Base-by-base conservation (phyloP, 2,329 filamentous ascomycete genomes). In the Harringtonia aguacate region DNA sequence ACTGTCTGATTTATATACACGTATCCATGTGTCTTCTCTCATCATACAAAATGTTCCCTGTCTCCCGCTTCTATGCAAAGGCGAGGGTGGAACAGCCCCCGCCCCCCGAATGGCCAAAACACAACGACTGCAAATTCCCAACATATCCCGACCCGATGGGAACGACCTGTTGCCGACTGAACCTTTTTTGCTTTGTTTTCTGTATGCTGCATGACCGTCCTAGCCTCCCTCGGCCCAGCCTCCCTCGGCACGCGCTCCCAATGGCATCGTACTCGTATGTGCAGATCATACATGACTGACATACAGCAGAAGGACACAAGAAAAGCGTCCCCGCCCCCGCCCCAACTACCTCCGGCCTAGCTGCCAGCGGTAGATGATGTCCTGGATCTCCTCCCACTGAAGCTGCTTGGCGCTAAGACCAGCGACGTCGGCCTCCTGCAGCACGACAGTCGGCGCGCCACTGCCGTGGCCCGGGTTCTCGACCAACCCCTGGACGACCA, bases 361-460 rank as follows among this genome's bases (percentile, higher is more conserved):
- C 55, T 86, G 81, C 86, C 89, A 95, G 58, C 75, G 73, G 36
- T 81, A 77, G 55, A 97, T 92, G 44, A 83, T 73, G 46, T 88
- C 81, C 67, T 97, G 88, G 36, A 97, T 90, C 62, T 94, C 84
- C 42, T 84, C 82, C 89, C 92, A 97, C 22, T 72, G 72, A 61
- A 94, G 77, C 28, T 79, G 68, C 53, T 77, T 82, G 51, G 78
- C 72, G 56, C 71, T 79, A 24, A 82, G 70, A 1, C 81, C 81
- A 44, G 82, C 77, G 52, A 84, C 73, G 58, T 89, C 79, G 21
- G 87, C 87, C 67, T 95, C 90, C 69, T 97, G 90, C 55, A 98
- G 59, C 36, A 98, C 90, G 21, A 98, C 88, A 0, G 92, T 98
- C 4, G 92, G 92, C 18, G 86, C 83, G 14, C 92, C 92, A 50